phyloP scores from a whole-genome alignment of 2,329 filamentous ascomycete genomes.

The Raffaelea albimanens region DNA sequence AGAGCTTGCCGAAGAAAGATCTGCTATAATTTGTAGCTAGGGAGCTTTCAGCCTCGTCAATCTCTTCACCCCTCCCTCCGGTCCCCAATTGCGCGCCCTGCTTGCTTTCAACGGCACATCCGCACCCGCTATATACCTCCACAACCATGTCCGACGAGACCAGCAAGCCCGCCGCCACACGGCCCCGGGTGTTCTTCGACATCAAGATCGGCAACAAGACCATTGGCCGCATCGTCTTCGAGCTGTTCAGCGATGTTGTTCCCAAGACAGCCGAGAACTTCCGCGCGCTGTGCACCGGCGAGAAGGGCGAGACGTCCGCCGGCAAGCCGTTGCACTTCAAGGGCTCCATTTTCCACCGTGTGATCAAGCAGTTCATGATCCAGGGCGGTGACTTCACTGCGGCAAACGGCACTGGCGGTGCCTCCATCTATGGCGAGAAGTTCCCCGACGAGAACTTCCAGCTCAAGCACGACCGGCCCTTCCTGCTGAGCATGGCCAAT shows the following conservation, averaged over 20 bases:
- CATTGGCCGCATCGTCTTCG: slow-evolving; percentile 74
- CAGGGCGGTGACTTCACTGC: slow-evolving; percentile 95
- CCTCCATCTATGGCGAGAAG: slow-evolving; percentile 95
- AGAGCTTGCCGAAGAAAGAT: no score
- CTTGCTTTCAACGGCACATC: not conserved
- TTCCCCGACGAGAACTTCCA: slow-evolving; percentile 97
- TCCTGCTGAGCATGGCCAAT: slow-evolving; percentile 96
- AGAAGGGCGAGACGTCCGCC: slow-evolving; percentile 74
- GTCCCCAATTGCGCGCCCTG: not conserved
- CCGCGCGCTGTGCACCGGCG: slow-evolving; percentile 84
- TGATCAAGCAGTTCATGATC: slow-evolving; percentile 99
- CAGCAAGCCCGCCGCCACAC: slow-evolving; percentile 25
- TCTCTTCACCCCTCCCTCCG: not conserved
- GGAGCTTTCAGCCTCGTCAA: no score
- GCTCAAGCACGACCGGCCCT: slow-evolving; percentile 83
- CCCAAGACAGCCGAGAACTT: slow-evolving; percentile 97
- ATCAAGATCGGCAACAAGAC: slow-evolving; percentile 67
- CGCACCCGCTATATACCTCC: not conserved
- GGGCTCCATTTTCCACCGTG: slow-evolving; percentile 84
- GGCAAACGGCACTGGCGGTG: slow-evolving; percentile 89
- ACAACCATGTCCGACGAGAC: not conserved
- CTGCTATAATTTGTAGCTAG: no score
- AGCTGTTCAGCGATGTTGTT: slow-evolving; percentile 68
- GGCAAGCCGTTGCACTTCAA: slow-evolving; percentile 91
- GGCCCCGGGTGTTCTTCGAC: slow-evolving; percentile 87